Base-by-base conservation (phyloP, 352 stramenopile genomes). In the Phytophthora cactorum region DNA sequence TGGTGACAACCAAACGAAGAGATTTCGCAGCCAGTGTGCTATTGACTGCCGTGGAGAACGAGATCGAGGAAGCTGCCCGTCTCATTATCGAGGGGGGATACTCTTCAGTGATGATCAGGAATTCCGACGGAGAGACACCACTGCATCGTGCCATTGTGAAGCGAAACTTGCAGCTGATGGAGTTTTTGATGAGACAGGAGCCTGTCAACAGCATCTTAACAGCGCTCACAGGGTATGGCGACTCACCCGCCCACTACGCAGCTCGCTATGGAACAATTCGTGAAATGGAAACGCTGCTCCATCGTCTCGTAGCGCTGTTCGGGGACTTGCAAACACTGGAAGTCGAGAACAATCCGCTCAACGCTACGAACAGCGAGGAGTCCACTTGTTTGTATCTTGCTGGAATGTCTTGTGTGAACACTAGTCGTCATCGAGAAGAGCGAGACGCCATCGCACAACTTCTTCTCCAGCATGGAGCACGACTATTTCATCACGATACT, bases 51-150 rank as follows among this genome's bases (percentile, higher is more conserved):
- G 63, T 65, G 28, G 53, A 70, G 15, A 50, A 53, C n/a, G 57
- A 57, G 5, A 28, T 57, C 6, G 53, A 64, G 7, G 58, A 72
- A 9, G 50, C 47, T 1, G 39, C 69, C 5, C 68, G 47, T 4
- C 53, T 75, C 25, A 44, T 77, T 29, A n/a, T 77, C n/a, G 54
- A 74, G 8, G 55, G 52, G 1, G 52, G 31, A 34, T 77, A 74
- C 41, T 59, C 55, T 2, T 22, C 29, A 7, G 64, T 64, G 7
- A 50, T 4, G 5, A 41, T 57, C 6, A n/a, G 38, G 5, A 66
- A 77, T 17, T 11, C 4, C 6, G 11, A 36, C 3, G 64, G 59
- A 1, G 59, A 77, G 27, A 59, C 59, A 6, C 43, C 59, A 55
- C 29, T 77, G 29, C 69, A 76, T 25, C 54, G 55, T 5, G 68